Percentiles rank a stretch among this genome's conserved stretches.
Conservation (phyloP, 1,139 yeast species). For the Diutina ranongensis region DNA sequence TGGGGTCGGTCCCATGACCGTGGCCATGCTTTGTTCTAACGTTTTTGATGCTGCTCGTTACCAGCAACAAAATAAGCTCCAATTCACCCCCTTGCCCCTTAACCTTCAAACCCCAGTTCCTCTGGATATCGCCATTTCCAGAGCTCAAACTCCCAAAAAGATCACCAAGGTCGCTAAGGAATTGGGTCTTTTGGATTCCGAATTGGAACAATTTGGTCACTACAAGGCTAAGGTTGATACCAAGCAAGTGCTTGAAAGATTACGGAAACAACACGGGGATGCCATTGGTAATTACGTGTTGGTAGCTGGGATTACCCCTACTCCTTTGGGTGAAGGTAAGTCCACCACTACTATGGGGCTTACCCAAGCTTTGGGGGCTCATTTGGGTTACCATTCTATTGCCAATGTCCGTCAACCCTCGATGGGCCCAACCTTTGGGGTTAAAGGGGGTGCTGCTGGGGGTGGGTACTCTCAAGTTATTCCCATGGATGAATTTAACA, state of each 20-base stretch:
- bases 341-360: slow-evolving; percentile 95
- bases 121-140: slow-evolving; percentile 84
- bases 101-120: slow-evolving; percentile 75
- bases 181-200: slow-evolving; percentile 70
- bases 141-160: slow-evolving; percentile 81
- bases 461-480: slow-evolving; percentile 98
- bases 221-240: slow-evolving; percentile 80
- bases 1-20: slow-evolving; percentile 99
- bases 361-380: slow-evolving; percentile 94
- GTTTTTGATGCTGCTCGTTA: slow-evolving; percentile 73
- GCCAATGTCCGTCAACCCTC: slow-evolving; percentile 98
- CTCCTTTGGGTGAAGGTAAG: slow-evolving; percentile 98
- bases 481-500: slow-evolving; percentile 98
- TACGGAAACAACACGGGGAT: slow-evolving; percentile 47
- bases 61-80: slow-evolving; percentile 29
- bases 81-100: slow-evolving; percentile 53
- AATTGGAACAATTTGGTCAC: slow-evolving; percentile 85
- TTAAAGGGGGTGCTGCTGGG: slow-evolving; percentile 99
- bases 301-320: slow-evolving; percentile 96
- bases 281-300: slow-evolving; percentile 68
- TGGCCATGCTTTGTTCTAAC: slow-evolving; percentile 86
- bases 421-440: slow-evolving; percentile 99
- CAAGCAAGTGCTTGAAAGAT: slow-evolving; percentile 42
- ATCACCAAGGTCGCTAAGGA: slow-evolving; percentile 75
- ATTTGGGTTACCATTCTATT: slow-evolving; percentile 61